phyloP scores from a whole-genome alignment of 2,329 filamentous ascomycete genomes.

The Pestalotiopsis sp. region DNA sequence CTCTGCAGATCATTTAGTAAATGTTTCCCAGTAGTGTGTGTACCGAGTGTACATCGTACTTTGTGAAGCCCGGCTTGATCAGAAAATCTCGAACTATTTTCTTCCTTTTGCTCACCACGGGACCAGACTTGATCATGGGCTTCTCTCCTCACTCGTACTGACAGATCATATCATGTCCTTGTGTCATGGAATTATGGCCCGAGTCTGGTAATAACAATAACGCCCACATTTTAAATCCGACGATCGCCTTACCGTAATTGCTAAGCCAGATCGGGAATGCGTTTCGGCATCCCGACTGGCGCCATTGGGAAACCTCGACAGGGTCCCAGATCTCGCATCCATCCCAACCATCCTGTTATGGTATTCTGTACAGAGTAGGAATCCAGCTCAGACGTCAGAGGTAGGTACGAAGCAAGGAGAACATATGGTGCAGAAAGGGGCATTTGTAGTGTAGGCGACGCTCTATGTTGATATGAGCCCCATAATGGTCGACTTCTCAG shows the following conservation, averaged over 20 bases:
- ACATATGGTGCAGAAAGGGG: not conserved
- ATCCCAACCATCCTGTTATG: not conserved
- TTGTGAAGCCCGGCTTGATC: too few relatives aligned
- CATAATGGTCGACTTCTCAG: too few relatives aligned
- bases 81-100: too few relatives aligned
- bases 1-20: not conserved
- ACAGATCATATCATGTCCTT: too few relatives aligned
- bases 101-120: too few relatives aligned
- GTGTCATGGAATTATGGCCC: too few relatives aligned
- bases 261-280: constrained; percentile 5
- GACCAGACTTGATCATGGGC: too few relatives aligned
- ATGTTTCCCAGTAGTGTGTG: not conserved
- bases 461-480: too few relatives aligned
- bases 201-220: too few relatives aligned
- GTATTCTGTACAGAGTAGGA: not conserved
- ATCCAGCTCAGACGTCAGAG: not conserved
- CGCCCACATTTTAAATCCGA: not conserved
- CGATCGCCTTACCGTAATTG: not conserved
- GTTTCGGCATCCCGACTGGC: not conserved
- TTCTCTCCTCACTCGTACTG: too few relatives aligned
- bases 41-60: too few relatives aligned
- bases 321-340: not conserved
- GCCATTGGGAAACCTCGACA: not conserved
- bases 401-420: not conserved
- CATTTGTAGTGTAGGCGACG: not conserved